Evolutionary conservation across 2,329 filamentous ascomycete genomes (phyloP), one percentile per base, ranked within the genome.

Genomic region (Verticillium longisporum): DNA sequence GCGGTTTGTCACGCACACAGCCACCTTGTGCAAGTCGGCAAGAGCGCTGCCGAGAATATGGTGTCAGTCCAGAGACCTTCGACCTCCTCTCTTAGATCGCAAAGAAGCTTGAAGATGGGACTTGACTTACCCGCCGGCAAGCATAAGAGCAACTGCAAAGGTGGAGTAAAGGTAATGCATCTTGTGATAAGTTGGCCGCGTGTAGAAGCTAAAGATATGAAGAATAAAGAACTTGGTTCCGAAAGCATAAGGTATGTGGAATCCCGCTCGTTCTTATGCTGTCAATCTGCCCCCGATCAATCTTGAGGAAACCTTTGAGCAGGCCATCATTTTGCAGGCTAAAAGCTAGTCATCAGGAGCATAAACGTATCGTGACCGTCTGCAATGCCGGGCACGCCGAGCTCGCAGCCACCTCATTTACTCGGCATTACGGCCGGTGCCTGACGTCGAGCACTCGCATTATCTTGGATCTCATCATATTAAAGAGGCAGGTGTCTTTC

Each of bases 21-120:
- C 61, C 3, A 36, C 34, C 6, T 56, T 56, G n/a, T 61, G 62
- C 0, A 63, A 36, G 5, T 57, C n/a, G 13, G 61, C 58, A 14
- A 41, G 36, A 2, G 15, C 62, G 4, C 61, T 59, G 18, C 9
- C 9, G 31, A 33, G 18, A 6, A n/a, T 2, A 15, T n/a, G 38
- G 6, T 54, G 36, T 15, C 4, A 33, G 57, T 36, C 11, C 15
- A 21, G 38, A 14, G 1, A 41, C n/a, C 15, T 7, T n/a, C 15
- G 38, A 18, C 10, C 9, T 9, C 6, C 38, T 9, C 9, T 7
- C 9, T 18, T 15, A 6, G 7, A 18, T 9, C 15, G n/a, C 36
- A 11, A 6, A 1, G 38, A n/a, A 7, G 11, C 38, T 45, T 18
- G 14, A 14, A n/a, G 38, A 18, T n/a, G 38, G 38, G 38, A n/a